Evolutionary conservation across 2,329 filamentous ascomycete genomes (phyloP).

Genomic region (Sarocladiaceae sp.): DNA sequence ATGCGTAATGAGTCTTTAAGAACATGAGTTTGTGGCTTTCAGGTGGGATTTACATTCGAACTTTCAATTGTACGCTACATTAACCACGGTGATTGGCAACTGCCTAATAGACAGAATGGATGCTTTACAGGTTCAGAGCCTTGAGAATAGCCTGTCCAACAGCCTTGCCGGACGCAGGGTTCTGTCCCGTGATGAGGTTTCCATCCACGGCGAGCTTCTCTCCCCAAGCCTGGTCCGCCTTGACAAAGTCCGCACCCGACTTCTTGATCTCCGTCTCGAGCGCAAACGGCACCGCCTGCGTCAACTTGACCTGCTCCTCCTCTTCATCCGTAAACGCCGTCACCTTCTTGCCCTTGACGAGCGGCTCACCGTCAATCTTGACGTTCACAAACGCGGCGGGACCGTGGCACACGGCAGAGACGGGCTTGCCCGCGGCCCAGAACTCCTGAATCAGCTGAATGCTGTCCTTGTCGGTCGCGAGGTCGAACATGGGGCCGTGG

Average conservation of each 20-base stretch:
- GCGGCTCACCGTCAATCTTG: slow-evolving; percentile 42
- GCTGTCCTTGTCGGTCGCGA: slow-evolving; percentile 49
- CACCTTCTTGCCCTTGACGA: slow-evolving; percentile 50
- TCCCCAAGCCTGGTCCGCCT: slow-evolving; percentile 44
- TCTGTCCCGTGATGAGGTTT: slow-evolving; percentile 51
- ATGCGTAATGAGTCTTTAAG: too few relatives aligned
- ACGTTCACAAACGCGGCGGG: slow-evolving; percentile 57
- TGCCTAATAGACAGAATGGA: too few relatives aligned
- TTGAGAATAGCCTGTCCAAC: slow-evolving; percentile 46
- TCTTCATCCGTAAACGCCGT: slow-evolving; percentile 59
- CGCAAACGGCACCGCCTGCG: slow-evolving; percentile 50
- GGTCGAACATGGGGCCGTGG: slow-evolving; percentile 62
- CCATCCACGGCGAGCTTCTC: slow-evolving; percentile 45
- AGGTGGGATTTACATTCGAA: too few relatives aligned
- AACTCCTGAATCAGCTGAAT: slow-evolving; percentile 58
- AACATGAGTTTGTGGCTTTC: not conserved
- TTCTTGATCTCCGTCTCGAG: slow-evolving; percentile 50
- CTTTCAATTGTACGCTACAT: too few relatives aligned
- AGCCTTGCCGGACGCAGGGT: slow-evolving; percentile 44
- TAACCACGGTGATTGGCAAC: too few relatives aligned
- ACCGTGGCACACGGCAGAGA: slow-evolving; percentile 64
- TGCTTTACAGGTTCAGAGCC: slow-evolving; percentile 29
- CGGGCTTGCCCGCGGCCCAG: slow-evolving; percentile 51
- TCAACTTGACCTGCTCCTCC: slow-evolving; percentile 39
- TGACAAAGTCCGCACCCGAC: slow-evolving; percentile 48